Evolutionary conservation across 2,329 filamentous ascomycete species (phyloP), one percentile per base, ranked within the genome.

Genomic region (Chaetomium sp.): DNA sequence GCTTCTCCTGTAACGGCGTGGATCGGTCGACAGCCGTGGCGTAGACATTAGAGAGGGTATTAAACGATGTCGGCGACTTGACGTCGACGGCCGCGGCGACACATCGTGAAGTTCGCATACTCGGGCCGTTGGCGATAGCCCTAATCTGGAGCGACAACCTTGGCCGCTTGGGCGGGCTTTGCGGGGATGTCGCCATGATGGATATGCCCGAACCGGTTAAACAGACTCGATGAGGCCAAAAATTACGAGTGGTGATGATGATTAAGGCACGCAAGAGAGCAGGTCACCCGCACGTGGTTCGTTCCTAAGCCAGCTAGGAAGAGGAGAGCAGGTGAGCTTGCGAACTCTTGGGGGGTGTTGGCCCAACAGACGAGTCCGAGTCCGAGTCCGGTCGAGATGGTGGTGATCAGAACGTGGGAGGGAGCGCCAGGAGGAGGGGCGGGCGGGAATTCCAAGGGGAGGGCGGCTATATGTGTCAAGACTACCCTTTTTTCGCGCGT

Each of bases 21-120:
- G 79, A 76, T 58, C 80, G 78, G 68, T 83, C 81, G 52, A 86
- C 83, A 58, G 82, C 79, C 3, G 79, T 80, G 33, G 79, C 78
- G 64, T 86, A 86, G 58, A 82, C 79, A 69, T 86, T 86, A 53
- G 82, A 84, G 41, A 86, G 75, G 2, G 83, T 86, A 69, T 86
- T 86, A 71, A 85, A 84, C 27, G 81, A 74, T 1, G 83, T 86
- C 3, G 81, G 80, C 36, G 82, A 84, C 56, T 74, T 78, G 35
- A 80, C 78, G 62, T 85, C 77, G 41, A 79, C 69, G 51, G 74
- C 72, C 54, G 75, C 73, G 27, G 74, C 69, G 44, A 79, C 66
- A 5, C 71, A 73, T 58, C 74, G 75, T 34, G 74, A 71, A 0
- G 71, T 71, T 57, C 72, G 70, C 40, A 70, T 67, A 51, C 66